Percentiles rank a stretch among this genome's conserved stretches.
These are phyloP conservation scores for Pseudopyrenochaeta lycopersici DNA, from an alignment of 2,329 filamentous ascomycete genomes.

Conservation along the genomic window DNA sequence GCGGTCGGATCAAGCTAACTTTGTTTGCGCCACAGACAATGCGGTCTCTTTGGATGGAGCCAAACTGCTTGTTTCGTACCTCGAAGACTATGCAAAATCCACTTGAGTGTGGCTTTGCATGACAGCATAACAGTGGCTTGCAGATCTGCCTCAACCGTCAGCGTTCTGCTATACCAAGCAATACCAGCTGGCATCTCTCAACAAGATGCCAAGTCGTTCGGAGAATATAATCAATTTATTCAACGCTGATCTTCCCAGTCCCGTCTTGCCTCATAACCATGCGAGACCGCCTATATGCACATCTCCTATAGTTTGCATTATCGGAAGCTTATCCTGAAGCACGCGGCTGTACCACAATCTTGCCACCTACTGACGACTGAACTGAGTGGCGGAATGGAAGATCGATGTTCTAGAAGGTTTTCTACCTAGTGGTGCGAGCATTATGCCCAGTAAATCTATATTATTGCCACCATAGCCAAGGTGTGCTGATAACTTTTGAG, in stretches of 20 bases:
- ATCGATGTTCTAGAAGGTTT: slow-evolving; percentile 28
- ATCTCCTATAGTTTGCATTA: slow-evolving; percentile 23
- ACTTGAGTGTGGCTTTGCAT: slow-evolving; percentile 27
- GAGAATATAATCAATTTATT: slow-evolving; percentile 22
- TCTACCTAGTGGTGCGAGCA: background rate
- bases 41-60: slow-evolving; percentile 74
- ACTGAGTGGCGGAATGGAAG: background rate
- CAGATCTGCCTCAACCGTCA: slow-evolving; percentile 2
- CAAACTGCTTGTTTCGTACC: slow-evolving; percentile 72
- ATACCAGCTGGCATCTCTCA: slow-evolving; percentile 22
- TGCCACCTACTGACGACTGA: slow-evolving; percentile 6
- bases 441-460: slow-evolving; percentile 11
- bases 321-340: slow-evolving; percentile 27
- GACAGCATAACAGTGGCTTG: slow-evolving; percentile 18
- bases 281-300: slow-evolving; percentile 18
- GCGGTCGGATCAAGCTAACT: slow-evolving; percentile 20
- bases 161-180: slow-evolving; percentile 1
- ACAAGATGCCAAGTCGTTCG: slow-evolving; percentile 34
- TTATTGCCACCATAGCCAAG: background rate
- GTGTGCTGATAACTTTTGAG: background rate
- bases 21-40: slow-evolving; percentile 66
- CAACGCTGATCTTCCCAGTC: slow-evolving; percentile 10
- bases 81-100: slow-evolving; percentile 65
- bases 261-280: slow-evolving; percentile 6
- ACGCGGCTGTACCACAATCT: slow-evolving; percentile 11